Base-by-base conservation (phyloP, 805 yeast species). In the Teunomyces kruisii region DNA sequence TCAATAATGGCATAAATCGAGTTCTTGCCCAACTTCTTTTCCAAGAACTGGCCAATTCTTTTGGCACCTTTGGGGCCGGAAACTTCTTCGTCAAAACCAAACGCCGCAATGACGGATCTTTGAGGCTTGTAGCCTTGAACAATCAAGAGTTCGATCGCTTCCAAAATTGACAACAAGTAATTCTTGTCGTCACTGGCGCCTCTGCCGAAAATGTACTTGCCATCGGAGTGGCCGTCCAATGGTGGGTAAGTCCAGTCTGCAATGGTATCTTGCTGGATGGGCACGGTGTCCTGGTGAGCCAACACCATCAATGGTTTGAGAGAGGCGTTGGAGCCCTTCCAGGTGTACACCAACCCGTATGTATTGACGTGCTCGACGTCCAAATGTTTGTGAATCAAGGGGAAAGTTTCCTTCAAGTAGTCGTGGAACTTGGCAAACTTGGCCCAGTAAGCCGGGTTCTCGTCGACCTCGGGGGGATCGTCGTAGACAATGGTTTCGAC, bases 271-370 rank as follows among this genome's bases (percentile, higher is more conserved):
- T 63, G 60, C 53, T 81, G 86, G 8, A 86, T 84, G 1, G 96
- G 95, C 15, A 88, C 96, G 4, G 84, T 88, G 57, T 87, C 95
- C 61, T 80, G 85, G 59, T 88, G 96, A 1, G 92, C 91, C 57
- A 84, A 78, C 40, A 86, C 68, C 63, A 88, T 56, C 24, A 83
- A 52, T 10, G 96, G 95, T 59, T 84, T 82, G 9, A 86, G 89
- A 12, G 72, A 61, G 9, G 38, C 15, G 6, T 77, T 60, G 3
- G 65, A 42, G 4, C 95, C 94, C 47, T 72, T 58, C 78, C 87
- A 79, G n/a, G 86, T 81, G 59, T 70, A 75, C 2, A 88, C 70
- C 42, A 88, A 65, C 2, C 87, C 88, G 50, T 79, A 78, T 4
- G 79, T 71, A 59, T 86, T 86, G 43, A 85, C 78, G 15, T 65